phyloP scores from a whole-genome alignment of 2,329 filamentous ascomycete species.

The Calonectria pseudoturangicola region DNA sequence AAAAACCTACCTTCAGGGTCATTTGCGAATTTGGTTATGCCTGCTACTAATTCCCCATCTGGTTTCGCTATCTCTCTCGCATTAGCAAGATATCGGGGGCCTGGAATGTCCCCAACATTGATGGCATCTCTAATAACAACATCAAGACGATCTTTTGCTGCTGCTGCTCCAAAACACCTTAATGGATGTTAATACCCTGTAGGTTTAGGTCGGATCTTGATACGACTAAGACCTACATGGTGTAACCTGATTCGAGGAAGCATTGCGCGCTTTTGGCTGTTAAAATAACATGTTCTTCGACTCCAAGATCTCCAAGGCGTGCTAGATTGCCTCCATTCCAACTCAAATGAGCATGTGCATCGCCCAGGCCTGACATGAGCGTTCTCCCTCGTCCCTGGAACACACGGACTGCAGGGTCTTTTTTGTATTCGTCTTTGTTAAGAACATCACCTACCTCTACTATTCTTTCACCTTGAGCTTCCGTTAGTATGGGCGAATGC shows the following conservation, averaged over 20 bases:
- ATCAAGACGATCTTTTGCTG: constrained; percentile 46
- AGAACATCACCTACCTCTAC: constrained; percentile 2
- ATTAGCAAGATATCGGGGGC: constrained; percentile 42
- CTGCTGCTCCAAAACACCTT: constrained; percentile 45
- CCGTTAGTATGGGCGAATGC: not conserved
- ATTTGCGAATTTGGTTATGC: constrained; percentile 41
- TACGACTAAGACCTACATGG: constrained; percentile 34
- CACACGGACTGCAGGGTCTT: constrained; percentile 29
- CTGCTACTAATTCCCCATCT: constrained; percentile 38
- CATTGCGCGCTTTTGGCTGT: constrained; percentile 42
- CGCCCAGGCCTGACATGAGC: constrained; percentile 42
- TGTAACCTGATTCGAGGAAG: constrained; percentile 46
- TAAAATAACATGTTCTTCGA: constrained; percentile 44
- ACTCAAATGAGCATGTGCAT: constrained; percentile 42
- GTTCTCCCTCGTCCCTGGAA: constrained; percentile 40
- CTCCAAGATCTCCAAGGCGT: constrained; percentile 35
- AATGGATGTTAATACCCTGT: not conserved
- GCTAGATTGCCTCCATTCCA: constrained; percentile 45
- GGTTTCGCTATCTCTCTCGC: constrained; percentile 43
- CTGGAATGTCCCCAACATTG: constrained; percentile 41
- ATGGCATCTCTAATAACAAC: constrained; percentile 43
- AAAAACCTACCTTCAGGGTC: constrained; percentile 25
- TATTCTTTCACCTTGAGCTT: constrained; percentile 4
- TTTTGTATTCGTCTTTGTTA: not conserved
- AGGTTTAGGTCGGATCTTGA: not conserved